Base-by-base conservation (phyloP, 768 basidiomycete species). In the Botryobasidium botryosum region DNA sequence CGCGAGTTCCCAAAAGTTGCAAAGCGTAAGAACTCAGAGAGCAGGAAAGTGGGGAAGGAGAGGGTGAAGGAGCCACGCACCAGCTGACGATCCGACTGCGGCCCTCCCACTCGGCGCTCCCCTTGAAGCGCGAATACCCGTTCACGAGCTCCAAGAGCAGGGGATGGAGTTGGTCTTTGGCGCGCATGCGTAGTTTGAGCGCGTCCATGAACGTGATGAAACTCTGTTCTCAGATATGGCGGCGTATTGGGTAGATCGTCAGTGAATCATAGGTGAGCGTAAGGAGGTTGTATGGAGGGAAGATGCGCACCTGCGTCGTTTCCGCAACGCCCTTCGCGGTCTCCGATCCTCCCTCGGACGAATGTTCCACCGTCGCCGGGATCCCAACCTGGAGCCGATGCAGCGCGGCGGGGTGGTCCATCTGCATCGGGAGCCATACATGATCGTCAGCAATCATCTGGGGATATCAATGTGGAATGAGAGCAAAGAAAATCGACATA, bases 121-220 rank as follows among this genome's bases (percentile, higher is more conserved):
- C 83, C 58, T 91, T 92, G 64, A 99, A 96, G 39, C 86, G 70
- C 4, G 90, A 84, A 57, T 90, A 96, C 5, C 85, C 79, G 1
- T 82, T 84, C 52, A 96, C 87, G n/a, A 99, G 74, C 52, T 92
- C 94, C 51, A 92, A 87, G 35, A 97, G 59, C 49, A 94, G 75
- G 0, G 91, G 90, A 59, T 97, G 91, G 2, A 99, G 68, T 55
- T 94, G 88, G 55, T 97, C 94, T 59, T 96, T 99, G 3, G 94
- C 92, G n/a, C 88, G 74, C 53, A 96, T 64, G 7, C 81, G 77
- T 40, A 97, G 68, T 56, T 90, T 91, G 23, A 97, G 68, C 1
- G 90, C 92, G 53, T 99, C 94, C 86, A 97, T 94, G 52, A 97
- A 91, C 0, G 92, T 97, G 52, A 99, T 97, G 51, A 97, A 99